Evolutionary conservation across 139 green algal genomes (phyloP).

Genomic region (Coelastrella sp.): DNA sequence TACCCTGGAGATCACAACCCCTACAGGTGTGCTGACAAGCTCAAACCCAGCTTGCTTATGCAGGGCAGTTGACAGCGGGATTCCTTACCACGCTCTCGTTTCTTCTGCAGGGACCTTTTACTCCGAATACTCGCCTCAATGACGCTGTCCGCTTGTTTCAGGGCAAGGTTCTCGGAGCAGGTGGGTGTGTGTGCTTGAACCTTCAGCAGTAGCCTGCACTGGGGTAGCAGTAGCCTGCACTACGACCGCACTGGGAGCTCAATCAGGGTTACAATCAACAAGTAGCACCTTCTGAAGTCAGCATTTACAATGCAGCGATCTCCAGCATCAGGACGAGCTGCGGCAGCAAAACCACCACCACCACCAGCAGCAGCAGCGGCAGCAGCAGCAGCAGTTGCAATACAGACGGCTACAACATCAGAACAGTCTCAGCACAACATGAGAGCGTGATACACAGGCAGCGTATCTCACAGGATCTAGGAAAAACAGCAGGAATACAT

Average conservation of each 20-base stretch:
- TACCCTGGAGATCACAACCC: conserved; percentile 32
- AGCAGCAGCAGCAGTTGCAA: conserved; percentile 17
- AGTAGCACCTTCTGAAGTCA: too few relatives aligned
- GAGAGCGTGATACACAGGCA: neutral
- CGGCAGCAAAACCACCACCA: too few relatives aligned
- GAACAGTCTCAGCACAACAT: neutral
- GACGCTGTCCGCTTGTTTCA: conserved; percentile 39
- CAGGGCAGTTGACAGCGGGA: too few relatives aligned
- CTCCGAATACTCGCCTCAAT: neutral
- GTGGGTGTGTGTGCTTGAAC: too few relatives aligned
- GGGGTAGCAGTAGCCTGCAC: too few relatives aligned
- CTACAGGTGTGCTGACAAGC: too few relatives aligned
- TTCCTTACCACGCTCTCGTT: neutral
- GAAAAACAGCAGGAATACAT: neutral
- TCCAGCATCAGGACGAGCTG: neutral
- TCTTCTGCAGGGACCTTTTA: conserved; percentile 15
- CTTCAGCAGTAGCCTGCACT: too few relatives aligned
- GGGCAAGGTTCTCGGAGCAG: conserved; percentile 33
- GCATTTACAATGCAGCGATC: too few relatives aligned
- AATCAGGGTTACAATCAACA: too few relatives aligned
- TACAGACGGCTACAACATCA: too few relatives aligned
- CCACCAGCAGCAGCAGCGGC: conserved; percentile 4
- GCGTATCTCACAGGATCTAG: neutral
- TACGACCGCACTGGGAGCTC: too few relatives aligned
- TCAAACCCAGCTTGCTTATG: too few relatives aligned